Evolutionary conservation across 495 filamentous ascomycete species (phyloP), one percentile per base, ranked within the genome.

Genomic region (Friedmanniomyces endolithicus): DNA sequence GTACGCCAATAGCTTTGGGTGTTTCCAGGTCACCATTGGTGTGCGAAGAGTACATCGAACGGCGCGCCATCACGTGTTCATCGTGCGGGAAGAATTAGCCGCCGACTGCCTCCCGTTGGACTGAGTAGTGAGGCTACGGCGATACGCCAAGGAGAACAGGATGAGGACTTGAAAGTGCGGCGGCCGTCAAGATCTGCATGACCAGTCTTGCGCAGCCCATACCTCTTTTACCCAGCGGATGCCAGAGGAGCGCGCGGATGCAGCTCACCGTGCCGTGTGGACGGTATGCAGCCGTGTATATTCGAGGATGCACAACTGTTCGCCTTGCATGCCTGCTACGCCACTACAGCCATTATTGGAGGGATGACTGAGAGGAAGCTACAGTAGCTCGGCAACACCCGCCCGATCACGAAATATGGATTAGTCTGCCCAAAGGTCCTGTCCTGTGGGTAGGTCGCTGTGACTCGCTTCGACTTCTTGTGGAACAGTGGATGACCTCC

Each of bases 1-100:
- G 74, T 27, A 97, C 47, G 0, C 87, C 92, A 59, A 78, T 31
- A 73, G n/a, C 11, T 52, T n/a, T 11, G 11, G 7, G 16, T 6
- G 16, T 3, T 17, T 1, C 51, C 7, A 33, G 24, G 41, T 54
- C 31, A 7, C 24, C 23, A 14, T 47, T 14, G 24, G 44, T 14
- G 7, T 47, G 39, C 39, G 27, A 31, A 3, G 27, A 31, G 3
- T 47, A 7, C 7, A 2, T 9, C 27, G 20, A 53, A 27, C 2
- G 11, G 23, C 2, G 14, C 14, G 51, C 51, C 23, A 54, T 45
- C 51, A 52, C 50, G 50, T 39, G 50, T 14, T 11, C 24, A 19
- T 22, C 2, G 24, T 23, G 2, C 17, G 48, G 27, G 9, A 50
- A 17, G n/a, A 3, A 48, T 48, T 16, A 14, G 37, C 37, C 37